A percentile compares a stretch with the other conserved stretches of the same genome.
phyloP scores from a whole-genome alignment of 2,329 filamentous ascomycete species.

The Phyllosticta citriasiana region DNA sequence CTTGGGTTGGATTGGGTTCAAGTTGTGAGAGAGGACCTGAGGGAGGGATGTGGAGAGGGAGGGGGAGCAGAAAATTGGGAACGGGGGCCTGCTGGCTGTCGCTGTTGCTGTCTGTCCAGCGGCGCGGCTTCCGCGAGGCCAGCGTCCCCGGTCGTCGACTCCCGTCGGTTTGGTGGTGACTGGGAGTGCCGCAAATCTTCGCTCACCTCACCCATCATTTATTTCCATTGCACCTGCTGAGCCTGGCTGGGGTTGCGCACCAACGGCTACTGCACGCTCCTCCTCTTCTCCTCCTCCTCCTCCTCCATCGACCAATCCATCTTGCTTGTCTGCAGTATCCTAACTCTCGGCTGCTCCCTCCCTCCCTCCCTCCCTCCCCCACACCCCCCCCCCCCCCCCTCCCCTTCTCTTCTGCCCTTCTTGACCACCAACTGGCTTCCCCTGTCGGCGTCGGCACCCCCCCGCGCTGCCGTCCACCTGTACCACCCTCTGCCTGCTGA shows the following conservation, averaged over 20 bases:
- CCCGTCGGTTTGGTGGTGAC: no score
- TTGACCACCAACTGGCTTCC: slow-evolving; percentile 9
- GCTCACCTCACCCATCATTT: no score
- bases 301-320: not conserved
- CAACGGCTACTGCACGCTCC: not conserved
- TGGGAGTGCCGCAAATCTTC: no score
- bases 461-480: not conserved
- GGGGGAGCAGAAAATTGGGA: no score
- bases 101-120: no score
- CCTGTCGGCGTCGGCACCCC: slow-evolving; percentile 5
- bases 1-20: not conserved
- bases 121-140: no score
- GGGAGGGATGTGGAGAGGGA: not conserved
- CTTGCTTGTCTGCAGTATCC: not conserved
- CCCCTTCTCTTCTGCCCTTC: not conserved
- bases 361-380: not conserved
- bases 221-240: not conserved
- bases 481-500: slow-evolving; percentile 5
- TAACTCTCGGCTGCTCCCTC: slow-evolving; percentile 3
- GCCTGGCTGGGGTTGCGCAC: not conserved
- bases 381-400: not conserved
- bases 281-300: not conserved
- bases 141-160: no score
- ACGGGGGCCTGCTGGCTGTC: no score
- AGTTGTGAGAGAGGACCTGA: not conserved